phyloP scores from a whole-genome alignment of 2,329 filamentous ascomycete genomes.

The Fusarium metavorans region DNA sequence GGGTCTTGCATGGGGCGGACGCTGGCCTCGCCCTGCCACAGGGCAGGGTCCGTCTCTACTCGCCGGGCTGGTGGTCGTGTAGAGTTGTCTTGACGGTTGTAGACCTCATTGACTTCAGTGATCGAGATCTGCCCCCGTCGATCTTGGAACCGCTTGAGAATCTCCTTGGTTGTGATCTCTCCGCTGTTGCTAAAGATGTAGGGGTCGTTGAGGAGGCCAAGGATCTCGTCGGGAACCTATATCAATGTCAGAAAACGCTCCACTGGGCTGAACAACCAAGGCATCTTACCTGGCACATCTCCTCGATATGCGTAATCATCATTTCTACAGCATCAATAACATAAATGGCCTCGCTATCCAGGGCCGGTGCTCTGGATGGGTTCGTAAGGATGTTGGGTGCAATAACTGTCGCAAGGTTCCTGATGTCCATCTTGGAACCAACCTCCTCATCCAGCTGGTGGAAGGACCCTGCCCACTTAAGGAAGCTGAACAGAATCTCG shows the following conservation, averaged over 20 bases:
- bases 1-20: constrained; percentile 81
- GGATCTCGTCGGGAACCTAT: constrained; percentile 92
- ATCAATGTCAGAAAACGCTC: constrained; percentile 24
- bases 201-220: constrained; percentile 86
- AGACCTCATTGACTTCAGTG: constrained; percentile 68
- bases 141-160: constrained; percentile 92
- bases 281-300: constrained; percentile 90
- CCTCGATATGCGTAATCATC: constrained; percentile 92
- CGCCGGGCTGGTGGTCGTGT: constrained; percentile 66
- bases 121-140: constrained; percentile 72
- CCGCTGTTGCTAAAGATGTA: constrained; percentile 83
- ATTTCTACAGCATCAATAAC: constrained; percentile 94
- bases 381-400: constrained; percentile 93
- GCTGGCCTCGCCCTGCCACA: constrained; percentile 86
- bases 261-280: constrained; percentile 25
- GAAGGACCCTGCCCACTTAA: constrained; percentile 98
- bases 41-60: constrained; percentile 88
- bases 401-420: constrained; percentile 97
- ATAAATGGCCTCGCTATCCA: constrained; percentile 90
- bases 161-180: constrained; percentile 97
- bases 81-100: constrained; percentile 69
- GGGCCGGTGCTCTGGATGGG: constrained; percentile 70
- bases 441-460: constrained; percentile 97
- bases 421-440: constrained; percentile 98
- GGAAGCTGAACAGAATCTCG: constrained; percentile 94